phyloP scores from a whole-genome alignment of 2,329 filamentous ascomycete genomes.

The Phialophora verrucosa region DNA sequence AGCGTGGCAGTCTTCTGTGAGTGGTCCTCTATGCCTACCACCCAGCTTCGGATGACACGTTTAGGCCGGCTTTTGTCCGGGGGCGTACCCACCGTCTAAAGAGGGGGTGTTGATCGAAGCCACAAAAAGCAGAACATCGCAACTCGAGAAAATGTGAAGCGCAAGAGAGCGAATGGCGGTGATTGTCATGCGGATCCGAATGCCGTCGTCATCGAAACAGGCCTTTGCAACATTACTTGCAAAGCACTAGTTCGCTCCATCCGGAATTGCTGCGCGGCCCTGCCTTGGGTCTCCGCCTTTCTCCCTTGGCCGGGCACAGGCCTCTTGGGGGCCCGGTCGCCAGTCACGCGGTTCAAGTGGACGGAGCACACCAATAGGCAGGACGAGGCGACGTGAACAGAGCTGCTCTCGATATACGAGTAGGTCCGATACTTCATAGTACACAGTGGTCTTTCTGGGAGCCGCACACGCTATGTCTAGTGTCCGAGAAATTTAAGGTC shows the following conservation, averaged over 20 bases:
- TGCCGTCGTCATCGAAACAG: constrained; percentile 16
- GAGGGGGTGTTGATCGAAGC: constrained; percentile 14
- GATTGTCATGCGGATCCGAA: constrained; percentile 17
- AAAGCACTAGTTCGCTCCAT: neutral
- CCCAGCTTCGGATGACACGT: constrained; percentile 5
- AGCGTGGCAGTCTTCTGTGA: constrained; percentile 4
- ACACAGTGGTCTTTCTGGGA: neutral
- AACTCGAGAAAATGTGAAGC: neutral
- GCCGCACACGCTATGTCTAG: neutral
- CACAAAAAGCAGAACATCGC: neutral
- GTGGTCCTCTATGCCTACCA: constrained; percentile 10
- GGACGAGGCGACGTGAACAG: neutral
- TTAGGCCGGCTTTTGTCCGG: constrained; percentile 23
- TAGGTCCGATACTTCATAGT: neutral
- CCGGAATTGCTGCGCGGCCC: neutral
- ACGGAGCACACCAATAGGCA: neutral
- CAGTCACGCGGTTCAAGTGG: neutral
- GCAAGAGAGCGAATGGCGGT: constrained; percentile 12
- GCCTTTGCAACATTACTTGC: constrained; percentile 11
- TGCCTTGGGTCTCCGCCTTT: neutral
- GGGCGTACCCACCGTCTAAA: constrained; percentile 7
- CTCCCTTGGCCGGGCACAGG: neutral
- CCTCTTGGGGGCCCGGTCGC: neutral
- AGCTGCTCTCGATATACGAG: neutral
- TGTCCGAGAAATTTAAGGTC: constrained; percentile 16